Base-by-base conservation (phyloP, 164 flowering plant genomes). In the Stephania japonica region DNA sequence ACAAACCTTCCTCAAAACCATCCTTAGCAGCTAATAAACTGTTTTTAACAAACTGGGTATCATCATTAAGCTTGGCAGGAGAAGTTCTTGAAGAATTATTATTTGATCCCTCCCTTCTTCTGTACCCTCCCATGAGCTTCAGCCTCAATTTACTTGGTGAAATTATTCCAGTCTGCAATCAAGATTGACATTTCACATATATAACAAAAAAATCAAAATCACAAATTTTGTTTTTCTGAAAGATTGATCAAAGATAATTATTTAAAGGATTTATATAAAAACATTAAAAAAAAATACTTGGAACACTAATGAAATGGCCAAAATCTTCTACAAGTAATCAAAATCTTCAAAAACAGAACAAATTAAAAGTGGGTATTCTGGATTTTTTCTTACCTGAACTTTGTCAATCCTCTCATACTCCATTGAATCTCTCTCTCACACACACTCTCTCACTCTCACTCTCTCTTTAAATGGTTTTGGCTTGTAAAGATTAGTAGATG, bases 331-430 rank as follows among this genome's bases (percentile, higher is more conserved):
- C 68, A 7, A 25, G 12, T 25, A 12, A 32, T 0, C 42, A 67
- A 44, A 32, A 32, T 67, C 44, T 18, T 65, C 26, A 65, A 27
- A 73, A 70, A 65, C 23, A 19, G 9, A 6, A 44, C 16, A 68
- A 14, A 42, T 25, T 1, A 42, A 70, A 68, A 66, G 11, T 72
- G 77, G 80, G 74, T 59, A 21, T 41, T 49, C 13, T 16, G 12
- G 13, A 44, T 64, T 70, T 26, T 8, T 23, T 61, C 61, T 50
- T 56, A 92, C 98, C 94, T 89, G 91, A 74, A 80, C 85, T 78
- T 91, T 91, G 79, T 91, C 83, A 78, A 93, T 91, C 89, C 98
- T 84, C 82, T 91, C 98, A 79, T 93, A 93, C 85, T 91, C 98
- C 98, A 93, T 93, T 3, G 23, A 8, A n/a, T 59, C 64, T 59